phyloP scores from a whole-genome alignment of 257 asterid genomes.

The Nicotiana otophora region DNA sequence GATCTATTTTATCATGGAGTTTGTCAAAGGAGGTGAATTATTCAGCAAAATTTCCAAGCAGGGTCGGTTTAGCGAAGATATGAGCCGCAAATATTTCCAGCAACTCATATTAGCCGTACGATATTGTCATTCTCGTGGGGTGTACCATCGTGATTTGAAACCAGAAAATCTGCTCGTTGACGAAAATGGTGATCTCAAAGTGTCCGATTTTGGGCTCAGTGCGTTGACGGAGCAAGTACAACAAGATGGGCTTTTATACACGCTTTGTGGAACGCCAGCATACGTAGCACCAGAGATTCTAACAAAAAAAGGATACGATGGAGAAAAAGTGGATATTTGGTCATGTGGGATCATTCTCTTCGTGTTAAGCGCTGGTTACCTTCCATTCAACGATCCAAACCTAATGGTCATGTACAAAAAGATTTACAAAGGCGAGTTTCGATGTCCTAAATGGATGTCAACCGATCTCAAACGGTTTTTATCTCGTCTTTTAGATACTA shows the following conservation, averaged over 20 bases:
- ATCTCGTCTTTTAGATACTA: constrained; percentile 31
- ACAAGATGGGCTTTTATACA: constrained; percentile 34
- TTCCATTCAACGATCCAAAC: constrained; percentile 45
- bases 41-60: constrained; percentile 30
- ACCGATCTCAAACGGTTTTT: constrained; percentile 31
- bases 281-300: constrained; percentile 50
- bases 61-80: constrained; percentile 31
- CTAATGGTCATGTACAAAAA: constrained; percentile 43
- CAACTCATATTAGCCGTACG: constrained; percentile 42
- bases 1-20: constrained; percentile 39
- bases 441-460: constrained; percentile 53
- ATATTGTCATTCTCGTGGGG: constrained; percentile 42
- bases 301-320: constrained; percentile 40
- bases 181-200: constrained; percentile 35
- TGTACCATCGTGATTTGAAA: constrained; percentile 44
- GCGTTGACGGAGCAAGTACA: constrained; percentile 31
- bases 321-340: constrained; percentile 48
- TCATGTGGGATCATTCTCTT: constrained; percentile 45
- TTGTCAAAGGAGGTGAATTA: constrained; percentile 46
- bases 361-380: constrained; percentile 45
- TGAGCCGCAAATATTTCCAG: constrained; percentile 35
- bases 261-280: constrained; percentile 52
- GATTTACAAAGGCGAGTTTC: constrained; percentile 44
- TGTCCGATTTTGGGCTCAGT: constrained; percentile 46
- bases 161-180: constrained; percentile 39